Evolutionary conservation across 805 yeast genomes (phyloP), one percentile per base, ranked within the genome.

Genomic region (Zygosaccharomyces bailii): DNA sequence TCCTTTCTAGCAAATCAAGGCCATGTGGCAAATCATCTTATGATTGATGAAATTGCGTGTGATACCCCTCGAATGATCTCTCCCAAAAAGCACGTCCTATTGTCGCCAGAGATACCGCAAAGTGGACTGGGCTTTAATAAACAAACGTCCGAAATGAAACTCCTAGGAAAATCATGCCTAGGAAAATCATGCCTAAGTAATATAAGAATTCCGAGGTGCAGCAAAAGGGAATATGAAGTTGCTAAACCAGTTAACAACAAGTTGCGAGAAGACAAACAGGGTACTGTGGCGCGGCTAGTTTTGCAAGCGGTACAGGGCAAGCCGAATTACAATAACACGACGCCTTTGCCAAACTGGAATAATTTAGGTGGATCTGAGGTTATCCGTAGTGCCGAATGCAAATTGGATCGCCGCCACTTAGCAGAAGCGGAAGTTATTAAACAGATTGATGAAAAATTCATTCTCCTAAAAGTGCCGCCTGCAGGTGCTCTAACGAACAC

Each of bases 381-480:
- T 3, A 4, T 25, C 11, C 21, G 25, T 25, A 14, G 10, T 24
- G 14, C 24, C 14, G 33, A 39, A 6, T 31, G 48, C 1, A 46
- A 24, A 16, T 20, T 47, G 17, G 30, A 41, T 7, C 57, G 53
- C 27, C 52, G 56, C 3, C 48, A 59, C 4, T 36, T 68, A 16
- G 3, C 3, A 1, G 37, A 54, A 2, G 60, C 62, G 36, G 47
- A 54, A 5, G 70, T 80, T 0, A 66, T 83, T 4, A 69, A 74
- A 3, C 95, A 86, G 57, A 64, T 85, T 2, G 86, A 80, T 36
- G 55, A 63, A 3, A 84, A 82, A 56, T 86, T 86, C 55, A 78
- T 88, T 6, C 64, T 87, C 4, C 60, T 75, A 2, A 67, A 61
- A 18, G 31, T 57, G 0, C 29, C 45, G 18, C 36, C n/a, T 6